Evolutionary conservation across 1,284 basidiomycete species (phyloP).

Genomic region (Hemileccinum hortonii): DNA sequence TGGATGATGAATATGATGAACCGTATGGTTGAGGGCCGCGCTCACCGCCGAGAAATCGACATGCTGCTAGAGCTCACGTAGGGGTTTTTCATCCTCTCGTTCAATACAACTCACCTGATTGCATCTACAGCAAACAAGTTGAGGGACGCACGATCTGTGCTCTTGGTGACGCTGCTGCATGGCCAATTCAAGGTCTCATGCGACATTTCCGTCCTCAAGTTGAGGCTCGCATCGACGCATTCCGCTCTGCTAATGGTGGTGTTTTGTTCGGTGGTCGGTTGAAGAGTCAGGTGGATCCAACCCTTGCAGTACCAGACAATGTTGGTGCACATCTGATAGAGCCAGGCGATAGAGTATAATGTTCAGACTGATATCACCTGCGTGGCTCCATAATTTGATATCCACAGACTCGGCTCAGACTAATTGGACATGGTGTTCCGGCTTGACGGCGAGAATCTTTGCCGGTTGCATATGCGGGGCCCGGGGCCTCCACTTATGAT

Average conservation of each 20-base stretch:
- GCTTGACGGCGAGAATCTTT: not conserved
- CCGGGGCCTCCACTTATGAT: not conserved
- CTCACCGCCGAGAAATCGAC: slow-evolving; percentile 92
- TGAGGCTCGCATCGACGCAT: slow-evolving; percentile 81
- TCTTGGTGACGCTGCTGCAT: slow-evolving; percentile 95
- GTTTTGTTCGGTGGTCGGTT: slow-evolving; percentile 89
- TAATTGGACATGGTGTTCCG: not conserved
- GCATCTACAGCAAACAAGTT: slow-evolving; percentile 77
- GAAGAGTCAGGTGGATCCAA: slow-evolving; percentile 68
- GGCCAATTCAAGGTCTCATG: slow-evolving; percentile 97
- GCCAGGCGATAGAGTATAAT: slow-evolving; percentile 33
- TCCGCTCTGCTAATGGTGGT: slow-evolving; percentile 76
- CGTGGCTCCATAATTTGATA: not conserved
- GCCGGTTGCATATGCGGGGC: too few species aligned
- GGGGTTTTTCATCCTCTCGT: slow-evolving; percentile 28
- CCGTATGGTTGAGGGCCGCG: slow-evolving; percentile 85
- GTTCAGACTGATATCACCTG: slow-evolving; percentile 2
- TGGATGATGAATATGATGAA: slow-evolving; percentile 99
- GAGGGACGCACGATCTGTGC: slow-evolving; percentile 97
- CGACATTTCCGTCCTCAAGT: slow-evolving; percentile 96
- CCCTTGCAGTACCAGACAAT: slow-evolving; percentile 80
- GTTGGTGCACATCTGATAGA: slow-evolving; percentile 56
- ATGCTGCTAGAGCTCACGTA: slow-evolving; percentile 92
- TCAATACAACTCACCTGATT: slow-evolving; percentile 18
- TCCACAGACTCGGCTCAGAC: not conserved